Base-by-base conservation (phyloP, 352 stramenopile species). In the Globisporangium apiculatum region DNA sequence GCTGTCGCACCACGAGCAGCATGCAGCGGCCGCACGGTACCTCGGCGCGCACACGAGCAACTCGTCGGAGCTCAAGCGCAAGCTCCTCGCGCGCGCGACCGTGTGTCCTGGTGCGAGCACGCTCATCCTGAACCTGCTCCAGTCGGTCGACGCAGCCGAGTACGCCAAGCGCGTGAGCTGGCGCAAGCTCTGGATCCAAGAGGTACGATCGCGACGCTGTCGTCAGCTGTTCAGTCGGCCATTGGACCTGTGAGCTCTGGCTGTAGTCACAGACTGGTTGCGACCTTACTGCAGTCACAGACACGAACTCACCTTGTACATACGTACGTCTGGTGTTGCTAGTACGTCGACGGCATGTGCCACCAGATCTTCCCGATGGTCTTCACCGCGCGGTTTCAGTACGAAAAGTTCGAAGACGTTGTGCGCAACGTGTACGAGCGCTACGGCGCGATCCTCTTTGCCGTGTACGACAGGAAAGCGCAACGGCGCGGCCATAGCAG, bases 261-360 rank as follows among this genome's bases (percentile, higher is more conserved):
- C 24, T 31, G 3, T 31, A 31, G 24, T 2, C 24, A 31, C 24
- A 31, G 24, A 31, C 24, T 31, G 24, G 24, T 31, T 3, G 24
- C 24, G 24, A 2, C 24, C 24, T 31, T 31, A 31, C 24, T 31
- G 24, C 2, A 31, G 24, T 3, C 24, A 31, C 24, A 31, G 24
- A 31, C 24, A 31, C 24, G 24, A 31, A 31, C 24, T 31, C 24
- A 31, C 24, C 24, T 31, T 31, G 24, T 31, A 31, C 24, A 2
- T 31, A 31, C 41, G 14, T 5, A 1, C 52, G 11, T 57, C 5
- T 57, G 52, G 15, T 52, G 52, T 17, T 6, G 4, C 3, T 55
- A 90, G 80, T 90, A 90, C 57, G 58, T 88, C 14, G 68, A 81
- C 38, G 80, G 80, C n/a, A 76, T 90, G 71, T 82, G 73, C 53